Base-by-base conservation (phyloP, 2,329 filamentous ascomycete species). In the Xylaria sp. region DNA sequence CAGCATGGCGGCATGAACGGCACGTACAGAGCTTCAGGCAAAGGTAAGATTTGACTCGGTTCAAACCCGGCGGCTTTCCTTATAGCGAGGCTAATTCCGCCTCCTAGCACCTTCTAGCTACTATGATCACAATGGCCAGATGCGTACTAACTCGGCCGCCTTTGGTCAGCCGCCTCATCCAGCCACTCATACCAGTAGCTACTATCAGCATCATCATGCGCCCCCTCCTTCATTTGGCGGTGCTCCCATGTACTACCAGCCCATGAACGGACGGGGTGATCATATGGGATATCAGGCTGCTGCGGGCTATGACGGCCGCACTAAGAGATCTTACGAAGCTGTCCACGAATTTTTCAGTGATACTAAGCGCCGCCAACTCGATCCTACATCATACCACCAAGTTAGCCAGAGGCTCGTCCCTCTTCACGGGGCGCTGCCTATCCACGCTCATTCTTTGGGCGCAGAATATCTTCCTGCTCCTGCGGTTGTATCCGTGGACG, bases 261-360 rank as follows among this genome's bases (percentile, higher is more conserved):
- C 84, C 78, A 87, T 85, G 84, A 89, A 80, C 76, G 78, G 82
- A 34, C 86, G 87, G 66, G 79, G 83, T 63, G 90, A 90, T 75
- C 91, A 92, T 78, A 85, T 92, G 70, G 87, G 87, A 72, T 91
- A 91, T 77, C 86, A 89, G 67, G 79, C 82, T 50, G 77, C 79
- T 44, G 76, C 79, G 25, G 79, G 79, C 41, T 83, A 91, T 77
- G 93, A 95, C 77, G 87, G 89, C 74, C 90, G 92, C 20, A 9
- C 3, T 77, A 96, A 95, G 84, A 93, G 94, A 71, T 89, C 90
- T n/a, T 93, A 91, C 74, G 94, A 98, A 77, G 92, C 93, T 67
- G 85, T 98, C 69, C 95, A 97, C 78, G 94, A 97, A 79, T 97
- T 98, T 84, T 97, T 98, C 74, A 93, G 92, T 74, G 94, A 93